phyloP scores from a whole-genome alignment of 768 basidiomycete species.

The Leccinum sublutescens region DNA sequence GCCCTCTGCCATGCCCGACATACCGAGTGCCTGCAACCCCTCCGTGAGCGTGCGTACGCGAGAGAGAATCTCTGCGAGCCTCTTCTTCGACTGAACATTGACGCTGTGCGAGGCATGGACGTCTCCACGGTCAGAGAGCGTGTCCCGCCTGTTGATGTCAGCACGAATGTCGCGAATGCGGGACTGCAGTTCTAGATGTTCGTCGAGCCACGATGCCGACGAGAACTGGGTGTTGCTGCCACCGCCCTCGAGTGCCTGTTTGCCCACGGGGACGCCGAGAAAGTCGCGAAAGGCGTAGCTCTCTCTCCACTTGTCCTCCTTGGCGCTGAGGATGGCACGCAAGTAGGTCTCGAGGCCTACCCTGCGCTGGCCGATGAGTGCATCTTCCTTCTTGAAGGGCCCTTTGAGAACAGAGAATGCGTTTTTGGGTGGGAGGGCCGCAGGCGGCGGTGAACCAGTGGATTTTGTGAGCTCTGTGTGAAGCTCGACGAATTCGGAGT shows the following conservation, averaged over 20 bases:
- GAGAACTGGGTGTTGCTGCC: conserved; percentile 54
- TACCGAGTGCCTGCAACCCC: conserved; percentile 62
- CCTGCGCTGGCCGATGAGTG: conserved; percentile 74
- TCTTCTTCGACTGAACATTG: conserved; percentile 83
- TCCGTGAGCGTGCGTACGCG: conserved; percentile 70
- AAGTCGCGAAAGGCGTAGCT: conserved; percentile 80
- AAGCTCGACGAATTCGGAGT: conserved; percentile 91
- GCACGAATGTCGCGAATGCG: conserved; percentile 81
- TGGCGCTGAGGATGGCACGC: conserved; percentile 78
- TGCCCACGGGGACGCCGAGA: conserved; percentile 75
- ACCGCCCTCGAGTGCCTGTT: conserved; percentile 36
- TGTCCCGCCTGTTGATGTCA: conserved; percentile 84
- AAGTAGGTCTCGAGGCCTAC: conserved; percentile 80
- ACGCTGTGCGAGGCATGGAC: conserved; percentile 69
- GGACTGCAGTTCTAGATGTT: conserved; percentile 75
- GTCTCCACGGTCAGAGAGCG: conserved; percentile 74
- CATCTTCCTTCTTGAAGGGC: conserved; percentile 48
- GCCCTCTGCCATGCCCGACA: conserved; percentile 82
- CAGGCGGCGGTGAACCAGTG: conserved; percentile 79
- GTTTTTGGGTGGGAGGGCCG: conserved; percentile 82
- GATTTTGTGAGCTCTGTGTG: conserved; percentile 77
- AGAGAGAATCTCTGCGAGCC: conserved; percentile 72
- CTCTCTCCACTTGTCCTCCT: conserved; percentile 83
- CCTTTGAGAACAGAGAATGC: conserved; percentile 62
- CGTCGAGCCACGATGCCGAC: conserved; percentile 83